These are phyloP conservation scores for Geotrichum ghanense DNA, from an alignment of 805 yeast species.

Conservation along the genomic window DNA sequence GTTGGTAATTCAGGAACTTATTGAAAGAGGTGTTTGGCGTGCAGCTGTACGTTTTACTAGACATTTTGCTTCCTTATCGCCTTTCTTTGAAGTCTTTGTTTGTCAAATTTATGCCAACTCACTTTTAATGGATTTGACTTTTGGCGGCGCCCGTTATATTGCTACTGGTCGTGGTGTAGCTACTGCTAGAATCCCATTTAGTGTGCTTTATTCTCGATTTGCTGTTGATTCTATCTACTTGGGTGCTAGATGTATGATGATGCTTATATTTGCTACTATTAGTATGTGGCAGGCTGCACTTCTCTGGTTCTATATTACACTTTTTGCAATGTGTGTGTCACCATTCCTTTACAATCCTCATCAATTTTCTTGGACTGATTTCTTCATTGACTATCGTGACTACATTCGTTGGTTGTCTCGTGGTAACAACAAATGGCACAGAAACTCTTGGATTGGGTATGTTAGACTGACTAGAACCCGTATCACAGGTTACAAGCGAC, in stretches of 20 bases:
- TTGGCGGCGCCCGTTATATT: conserved; percentile 88
- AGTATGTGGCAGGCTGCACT: conserved; percentile 92
- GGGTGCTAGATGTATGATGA: conserved; percentile 59
- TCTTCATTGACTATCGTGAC: conserved; percentile 92
- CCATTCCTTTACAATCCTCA: conserved; percentile 97
- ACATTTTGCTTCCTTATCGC: conserved; percentile 75
- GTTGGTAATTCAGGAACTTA: conserved; percentile 70
- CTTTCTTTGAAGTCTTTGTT: conserved; percentile 88
- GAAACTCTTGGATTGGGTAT: conserved; percentile 70
- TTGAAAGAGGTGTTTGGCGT: conserved; percentile 75
- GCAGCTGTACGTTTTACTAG: conserved; percentile 58
- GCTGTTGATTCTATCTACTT: conserved; percentile 65
- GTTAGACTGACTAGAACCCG: conserved; percentile 72
- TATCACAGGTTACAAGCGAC: conserved; percentile 81
- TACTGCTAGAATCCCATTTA: conserved; percentile 64
- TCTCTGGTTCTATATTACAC: conserved; percentile 94
- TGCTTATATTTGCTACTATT: conserved; percentile 62
- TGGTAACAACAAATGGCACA: conserved; percentile 59
- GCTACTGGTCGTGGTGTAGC: conserved; percentile 95
- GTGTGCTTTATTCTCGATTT: conserved; percentile 62
- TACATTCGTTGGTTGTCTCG: conserved; percentile 78
- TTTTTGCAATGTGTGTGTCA: conserved; percentile 76
- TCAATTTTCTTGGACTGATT: conserved; percentile 93
- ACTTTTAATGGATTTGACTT: conserved; percentile 59
- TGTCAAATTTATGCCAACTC: conserved; percentile 87